Evolutionary conservation across 345 rosid genomes (phyloP).

Genomic region (Punica granatum): DNA sequence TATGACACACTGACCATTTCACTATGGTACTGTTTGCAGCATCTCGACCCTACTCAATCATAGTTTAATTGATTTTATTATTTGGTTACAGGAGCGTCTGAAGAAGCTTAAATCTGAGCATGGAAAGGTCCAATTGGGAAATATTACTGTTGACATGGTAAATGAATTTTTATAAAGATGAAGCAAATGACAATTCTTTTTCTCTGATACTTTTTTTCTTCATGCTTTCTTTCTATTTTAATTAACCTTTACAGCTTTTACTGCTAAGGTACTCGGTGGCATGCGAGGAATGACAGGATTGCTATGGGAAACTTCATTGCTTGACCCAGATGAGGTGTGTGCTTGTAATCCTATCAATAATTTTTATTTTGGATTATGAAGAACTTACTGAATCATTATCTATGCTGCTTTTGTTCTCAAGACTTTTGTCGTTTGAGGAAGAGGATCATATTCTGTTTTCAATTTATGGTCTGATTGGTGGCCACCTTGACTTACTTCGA

Average conservation of each 20-base stretch:
- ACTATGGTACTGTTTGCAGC: background rate
- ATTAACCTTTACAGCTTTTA: background rate
- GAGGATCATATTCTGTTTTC: background rate
- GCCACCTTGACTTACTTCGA: slow-evolving; percentile 10
- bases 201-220: background rate
- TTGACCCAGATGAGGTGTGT: slow-evolving; percentile 88
- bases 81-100: slow-evolving; percentile 59
- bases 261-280: slow-evolving; percentile 78
- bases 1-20: too few relatives aligned
- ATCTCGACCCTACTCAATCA: background rate
- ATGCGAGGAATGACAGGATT: slow-evolving; percentile 99
- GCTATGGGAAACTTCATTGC: slow-evolving; percentile 97
- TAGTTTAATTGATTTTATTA: background rate
- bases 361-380: background rate
- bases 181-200: background rate
- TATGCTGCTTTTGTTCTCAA: background rate
- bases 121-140: slow-evolving; percentile 91
- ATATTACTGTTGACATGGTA: slow-evolving; percentile 94
- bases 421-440: background rate
- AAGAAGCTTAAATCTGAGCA: slow-evolving; percentile 76
- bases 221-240: background rate
- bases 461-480: slow-evolving; percentile 12
- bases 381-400: background rate
- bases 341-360: background rate
- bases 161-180: background rate